Evolutionary conservation across 1,284 basidiomycete genomes (phyloP).

Genomic region (Cutaneotrichosporon arboriforme): DNA sequence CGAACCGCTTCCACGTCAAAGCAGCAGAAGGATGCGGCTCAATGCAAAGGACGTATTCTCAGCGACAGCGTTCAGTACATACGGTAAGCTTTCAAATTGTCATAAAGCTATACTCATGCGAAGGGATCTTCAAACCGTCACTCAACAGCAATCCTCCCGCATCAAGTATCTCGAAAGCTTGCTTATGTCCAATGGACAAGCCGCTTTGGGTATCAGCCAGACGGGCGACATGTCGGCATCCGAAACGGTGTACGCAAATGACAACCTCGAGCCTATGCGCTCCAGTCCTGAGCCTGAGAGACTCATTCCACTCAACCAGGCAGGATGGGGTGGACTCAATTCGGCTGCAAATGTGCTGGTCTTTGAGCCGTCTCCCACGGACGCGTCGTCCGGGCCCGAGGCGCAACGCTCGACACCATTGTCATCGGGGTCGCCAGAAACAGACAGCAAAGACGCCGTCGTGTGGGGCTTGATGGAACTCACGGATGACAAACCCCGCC

Average conservation of each 20-base stretch:
- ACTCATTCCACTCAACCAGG: slow-evolving; percentile 21
- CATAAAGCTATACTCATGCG: background rate
- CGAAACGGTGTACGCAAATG: slow-evolving; percentile 6
- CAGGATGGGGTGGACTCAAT: slow-evolving; percentile 10
- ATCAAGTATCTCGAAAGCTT: slow-evolving; percentile 37
- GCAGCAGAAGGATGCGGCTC: slow-evolving; percentile 33
- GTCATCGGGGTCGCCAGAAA: slow-evolving; percentile 18
- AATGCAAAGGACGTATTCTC: slow-evolving; percentile 43
- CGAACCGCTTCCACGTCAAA: slow-evolving; percentile 29
- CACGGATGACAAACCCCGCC: slow-evolving; percentile 1
- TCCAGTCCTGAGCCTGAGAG: slow-evolving; percentile 35
- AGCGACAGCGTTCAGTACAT: slow-evolving; percentile 41
- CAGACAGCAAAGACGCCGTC: slow-evolving; percentile 21
- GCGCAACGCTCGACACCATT: slow-evolving; percentile 24
- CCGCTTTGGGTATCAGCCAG: background rate
- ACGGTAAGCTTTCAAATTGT: slow-evolving; percentile 21
- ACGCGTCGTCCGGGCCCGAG: slow-evolving; percentile 23
- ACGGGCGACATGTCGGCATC: background rate
- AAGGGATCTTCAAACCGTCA: slow-evolving; percentile 34
- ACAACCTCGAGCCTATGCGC: slow-evolving; percentile 30
- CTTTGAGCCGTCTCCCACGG: slow-evolving; percentile 33
- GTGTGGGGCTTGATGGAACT: slow-evolving; percentile 19
- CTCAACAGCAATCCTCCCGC: slow-evolving; percentile 29
- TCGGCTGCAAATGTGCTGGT: slow-evolving; percentile 20
- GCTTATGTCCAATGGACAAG: slow-evolving; percentile 17